Base-by-base conservation (phyloP, 108 stramenopile species). In the Pinguiococcus pyrenoidosus region DNA sequence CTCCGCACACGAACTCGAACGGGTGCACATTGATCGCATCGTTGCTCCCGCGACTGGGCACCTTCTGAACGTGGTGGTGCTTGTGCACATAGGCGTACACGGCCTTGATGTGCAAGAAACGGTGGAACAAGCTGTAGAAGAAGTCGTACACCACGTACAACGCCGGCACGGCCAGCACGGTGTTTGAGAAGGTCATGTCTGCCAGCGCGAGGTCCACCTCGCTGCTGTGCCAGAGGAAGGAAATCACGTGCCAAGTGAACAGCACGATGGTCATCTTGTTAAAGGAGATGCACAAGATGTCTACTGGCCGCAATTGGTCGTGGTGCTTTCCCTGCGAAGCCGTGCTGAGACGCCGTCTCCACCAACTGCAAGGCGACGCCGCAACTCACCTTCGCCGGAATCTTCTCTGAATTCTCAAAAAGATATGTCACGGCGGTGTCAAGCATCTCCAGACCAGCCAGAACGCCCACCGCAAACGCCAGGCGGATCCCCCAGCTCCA, bases 21-120 rank as follows among this genome's bases (percentile, higher is more conserved):
- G 94, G 94, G 72, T 96, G 94, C 27, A 92, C 90, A 72, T 96
- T 96, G 37, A 92, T 81, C 9, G 89, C 94, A 64, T 96, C 94
- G n/a, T 76, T 6, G 4, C 6, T 6, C 21, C 87, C 94, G 10
- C 94, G 70, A 17, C 79, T 59, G 8, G 94, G 94, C 0, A 89
- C 90, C 59, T 91, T 90, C 71, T 96, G 90, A 32, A 70, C 68
- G 52, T 96, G 94, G 51, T 96, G 94, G 71, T 96, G 94, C 71
- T 92, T 96, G 79, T 96, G 94, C 37, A 96, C 69, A 55, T 61
- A 73, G 1, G 69, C 69, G 56, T 96, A 96, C 2, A 92, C 46
- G 3, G 77, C 59, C 41, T 83, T 81, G 20, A 85, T 56, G 63
- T 96, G 94, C 12, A 96, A 69, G 8, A 73, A 59, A 64, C 86